Conservation (phyloP, 257 asterid species). For the Leonotis leonurus region DNA sequence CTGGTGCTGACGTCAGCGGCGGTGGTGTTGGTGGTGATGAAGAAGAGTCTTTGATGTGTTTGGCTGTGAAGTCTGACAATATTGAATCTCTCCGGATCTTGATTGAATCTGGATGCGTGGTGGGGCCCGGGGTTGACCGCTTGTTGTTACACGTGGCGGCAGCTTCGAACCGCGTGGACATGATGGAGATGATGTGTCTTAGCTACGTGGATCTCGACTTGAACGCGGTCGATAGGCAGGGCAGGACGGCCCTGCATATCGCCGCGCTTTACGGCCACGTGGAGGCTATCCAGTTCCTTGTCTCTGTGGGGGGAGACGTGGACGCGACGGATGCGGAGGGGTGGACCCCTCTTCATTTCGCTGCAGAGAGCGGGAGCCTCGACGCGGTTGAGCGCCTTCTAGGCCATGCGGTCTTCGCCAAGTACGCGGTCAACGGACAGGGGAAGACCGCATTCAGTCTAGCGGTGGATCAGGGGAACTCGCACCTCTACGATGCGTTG, state of each 20-base stretch:
- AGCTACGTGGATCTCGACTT: slow-evolving; percentile 42
- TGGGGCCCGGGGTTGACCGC: slow-evolving; percentile 26
- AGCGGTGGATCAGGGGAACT: slow-evolving; percentile 43
- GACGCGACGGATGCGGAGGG: slow-evolving; percentile 33
- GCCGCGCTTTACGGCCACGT: slow-evolving; percentile 43
- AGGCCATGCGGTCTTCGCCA: slow-evolving; percentile 29
- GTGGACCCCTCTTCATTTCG: slow-evolving; percentile 58
- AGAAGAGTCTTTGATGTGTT: slow-evolving; percentile 26
- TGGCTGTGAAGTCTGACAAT: slow-evolving; percentile 46
- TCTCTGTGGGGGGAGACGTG: slow-evolving; percentile 36
- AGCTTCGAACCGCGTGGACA: slow-evolving; percentile 32
- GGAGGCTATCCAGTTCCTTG: slow-evolving; percentile 40
- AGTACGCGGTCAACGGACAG: slow-evolving; percentile 33
- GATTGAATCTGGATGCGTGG: slow-evolving; percentile 41
- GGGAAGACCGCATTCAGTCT: slow-evolving; percentile 53
- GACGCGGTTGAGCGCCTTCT: slow-evolving; percentile 36
- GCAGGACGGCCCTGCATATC: slow-evolving; percentile 50
- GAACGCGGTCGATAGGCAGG: slow-evolving; percentile 30
- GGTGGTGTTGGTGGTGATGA: slow-evolving; percentile 4
- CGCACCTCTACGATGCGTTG: slow-evolving; percentile 32
- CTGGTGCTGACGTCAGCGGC: slow-evolving; percentile 63
- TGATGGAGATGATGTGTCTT: slow-evolving; percentile 44
- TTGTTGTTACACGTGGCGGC: slow-evolving; percentile 52
- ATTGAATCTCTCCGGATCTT: slow-evolving; percentile 30
- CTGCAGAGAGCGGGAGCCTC: slow-evolving; percentile 35